A percentile compares a stretch with the other conserved stretches of the same genome.
These are phyloP conservation scores for Scedosporium dehoogii DNA, from an alignment of 2,329 filamentous ascomycete genomes.

Conservation along the genomic window DNA sequence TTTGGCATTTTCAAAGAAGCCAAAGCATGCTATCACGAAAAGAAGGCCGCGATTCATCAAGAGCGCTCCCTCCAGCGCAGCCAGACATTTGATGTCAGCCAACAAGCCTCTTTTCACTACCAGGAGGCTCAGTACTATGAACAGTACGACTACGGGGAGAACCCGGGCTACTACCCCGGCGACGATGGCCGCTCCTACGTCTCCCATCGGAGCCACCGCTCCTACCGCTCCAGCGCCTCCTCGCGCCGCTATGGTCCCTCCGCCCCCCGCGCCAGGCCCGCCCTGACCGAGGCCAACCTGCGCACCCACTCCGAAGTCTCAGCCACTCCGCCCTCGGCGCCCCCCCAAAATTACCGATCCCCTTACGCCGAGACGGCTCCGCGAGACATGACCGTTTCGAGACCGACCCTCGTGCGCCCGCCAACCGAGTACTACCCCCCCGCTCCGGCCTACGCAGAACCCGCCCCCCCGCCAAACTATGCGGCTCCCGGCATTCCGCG, in stretches of 20 bases:
- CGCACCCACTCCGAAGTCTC: conserved; percentile 43
- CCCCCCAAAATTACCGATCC: conserved; percentile 26
- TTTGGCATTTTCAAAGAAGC: conserved; percentile 89
- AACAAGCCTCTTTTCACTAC: conserved; percentile 7
- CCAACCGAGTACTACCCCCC: conserved; percentile 16
- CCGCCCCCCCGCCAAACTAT: too few relatives aligned
- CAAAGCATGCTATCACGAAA: conserved; percentile 76
- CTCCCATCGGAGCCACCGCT: conserved; percentile 29
- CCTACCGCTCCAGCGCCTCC: conserved; percentile 16
- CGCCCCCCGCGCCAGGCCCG: conserved; percentile 18
- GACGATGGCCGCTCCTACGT: conserved; percentile 26
- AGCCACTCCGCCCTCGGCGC: conserved; percentile 34
- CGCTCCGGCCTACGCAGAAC: background rate
- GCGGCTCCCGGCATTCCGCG: conserved; percentile 17
- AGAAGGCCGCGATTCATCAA: conserved; percentile 71
- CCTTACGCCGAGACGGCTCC: conserved; percentile 32
- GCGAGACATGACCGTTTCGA: conserved; percentile 13
- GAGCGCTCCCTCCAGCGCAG: conserved; percentile 51
- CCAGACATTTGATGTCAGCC: conserved; percentile 39
- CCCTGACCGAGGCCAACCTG: conserved; percentile 43
- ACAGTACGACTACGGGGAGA: conserved; percentile 13
- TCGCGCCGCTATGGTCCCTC: conserved; percentile 19
- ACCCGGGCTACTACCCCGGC: conserved; percentile 18
- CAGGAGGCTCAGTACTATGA: conserved; percentile 16
- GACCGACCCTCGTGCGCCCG: conserved; percentile 23